Evolutionary conservation across 2,329 filamentous ascomycete species (phyloP), one percentile per base, ranked within the genome.

Genomic region (Claviceps sp.): DNA sequence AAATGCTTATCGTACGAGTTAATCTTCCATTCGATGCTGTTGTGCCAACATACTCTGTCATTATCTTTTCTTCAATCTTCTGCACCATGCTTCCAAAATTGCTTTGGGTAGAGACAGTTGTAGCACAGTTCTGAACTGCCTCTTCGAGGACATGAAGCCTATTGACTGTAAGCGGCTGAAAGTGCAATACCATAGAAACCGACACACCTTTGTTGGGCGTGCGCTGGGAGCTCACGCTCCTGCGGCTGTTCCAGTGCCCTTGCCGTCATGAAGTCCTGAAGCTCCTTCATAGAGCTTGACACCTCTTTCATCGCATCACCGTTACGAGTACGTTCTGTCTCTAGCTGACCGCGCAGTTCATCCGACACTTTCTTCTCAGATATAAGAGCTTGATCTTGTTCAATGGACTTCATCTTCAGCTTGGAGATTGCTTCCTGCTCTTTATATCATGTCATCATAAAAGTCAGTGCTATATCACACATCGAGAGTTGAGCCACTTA

Each of bases 371-470:
- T 18, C 24, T 42, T 55, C 38, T 52, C 53, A 22, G 44, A 11
- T 22, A 24, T 6, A 40, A 52, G 50, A 50, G 42, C 50, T 42
- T 45, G 51, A 34, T 62, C 54, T 38, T 63, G 59, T 26, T 56
- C 51, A 16, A 57, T 37, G 14, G 61, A 16, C 22, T 55, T 60
- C 11, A 44, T 48, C 40, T 58, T 40, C 6, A 67, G 54, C 5
- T 60, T 47, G 3, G 50, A 55, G n/a, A 66, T 61, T 7, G 46
- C 52, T 34, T 55, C 37, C 14, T 61, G 57, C 50, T 63, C 65
- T 67, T 40, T 16, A 30, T 13, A 18, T 20, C 24, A 18, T 16
- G 30, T 37, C 7, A 20, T 48, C 18, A 48, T 20, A 24, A 42
- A 34, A n/a, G 22, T n/a, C 8, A 8, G 22, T 18, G 26, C 16